Evolutionary conservation across 306 rosid genomes (phyloP).

Genomic region (Rosa chinensis): DNA sequence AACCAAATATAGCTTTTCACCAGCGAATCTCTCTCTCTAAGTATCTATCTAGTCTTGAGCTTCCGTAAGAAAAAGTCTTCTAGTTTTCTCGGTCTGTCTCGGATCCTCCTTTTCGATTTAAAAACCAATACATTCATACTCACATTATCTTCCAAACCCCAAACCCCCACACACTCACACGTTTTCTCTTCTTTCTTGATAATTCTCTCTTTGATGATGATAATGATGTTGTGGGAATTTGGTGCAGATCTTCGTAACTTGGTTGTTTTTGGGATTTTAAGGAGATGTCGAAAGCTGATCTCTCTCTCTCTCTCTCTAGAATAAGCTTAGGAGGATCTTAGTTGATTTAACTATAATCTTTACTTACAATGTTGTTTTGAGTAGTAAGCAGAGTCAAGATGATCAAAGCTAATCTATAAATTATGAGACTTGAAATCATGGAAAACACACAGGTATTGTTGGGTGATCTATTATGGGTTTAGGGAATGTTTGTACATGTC

Average conservation of each 20-base stretch:
- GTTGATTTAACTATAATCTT: not conserved
- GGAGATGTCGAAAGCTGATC: constrained; percentile 36
- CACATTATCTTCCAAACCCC: not conserved
- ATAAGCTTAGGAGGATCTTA: not conserved
- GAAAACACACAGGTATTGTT: not conserved
- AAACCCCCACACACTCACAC: not conserved
- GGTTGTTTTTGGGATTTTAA: not conserved
- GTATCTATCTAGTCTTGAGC: not conserved
- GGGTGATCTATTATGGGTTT: not conserved
- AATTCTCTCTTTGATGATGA: not conserved
- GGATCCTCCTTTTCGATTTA: constrained; percentile 9
- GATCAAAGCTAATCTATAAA: not conserved
- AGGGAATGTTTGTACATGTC: not conserved
- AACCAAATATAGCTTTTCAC: too few relatives aligned
- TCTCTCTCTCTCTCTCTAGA: not conserved
- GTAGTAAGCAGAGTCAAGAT: not conserved
- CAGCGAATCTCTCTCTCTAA: not conserved
- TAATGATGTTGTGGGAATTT: not conserved
- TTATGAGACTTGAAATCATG: not conserved
- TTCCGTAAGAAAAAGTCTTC: not conserved
- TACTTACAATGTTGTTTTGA: not conserved
- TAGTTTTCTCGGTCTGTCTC: not conserved
- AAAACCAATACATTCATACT: not conserved
- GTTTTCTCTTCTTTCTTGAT: not conserved
- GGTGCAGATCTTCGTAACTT: not conserved